Evolutionary conservation across 225 moss, liverwort and hornwort genomes (phyloP), one percentile per base, ranked within the genome.

Genomic region (Ulota crispa): DNA sequence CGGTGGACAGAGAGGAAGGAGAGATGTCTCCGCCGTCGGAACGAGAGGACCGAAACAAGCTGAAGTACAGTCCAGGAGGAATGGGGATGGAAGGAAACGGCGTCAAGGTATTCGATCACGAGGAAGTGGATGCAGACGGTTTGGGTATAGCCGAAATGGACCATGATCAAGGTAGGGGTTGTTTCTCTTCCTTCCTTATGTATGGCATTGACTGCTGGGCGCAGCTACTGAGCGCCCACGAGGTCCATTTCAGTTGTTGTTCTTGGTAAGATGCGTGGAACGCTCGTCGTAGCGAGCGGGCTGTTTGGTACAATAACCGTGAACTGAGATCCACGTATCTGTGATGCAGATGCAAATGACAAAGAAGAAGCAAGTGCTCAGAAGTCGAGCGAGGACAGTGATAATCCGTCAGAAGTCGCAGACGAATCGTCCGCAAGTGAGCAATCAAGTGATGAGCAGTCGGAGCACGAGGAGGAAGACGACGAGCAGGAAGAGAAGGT

Each of bases 331-430:
- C 4, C 13, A 41, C 6, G 9, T 43, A 16, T 43, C n/a, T 70
- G 32, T 85, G 66, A 52, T 81, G 85, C 81, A 86, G 94, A 95
- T 85, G 93, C 92, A 50, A 89, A 95, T 86, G 95, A 98, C 78
- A 90, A 98, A 81, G 92, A 93, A n/a, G 95, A 98, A 78, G 91
- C 88, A 73, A 98, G 98, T 87, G 92, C 87, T 37, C 92, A 88
- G 66, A 92, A 90, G 71, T 88, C 92, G 21, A 92, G 88, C 63
- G 92, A 89, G 56, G 90, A 90, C 16, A 98, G 95, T 80, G 98
- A 95, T 70, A 94, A 94, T 83, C 87, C 91, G 36, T 97, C 95
- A 9, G 95, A 94, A 85, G 95, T 92, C 28, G 97, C 89, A 43
- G 92, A 92, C 10, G 95, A 95, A 72, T 85, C 91, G 15, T 91